Conservation (phyloP, 148 eudicot genomes). For the Tetragonia tetragonoides region DNA sequence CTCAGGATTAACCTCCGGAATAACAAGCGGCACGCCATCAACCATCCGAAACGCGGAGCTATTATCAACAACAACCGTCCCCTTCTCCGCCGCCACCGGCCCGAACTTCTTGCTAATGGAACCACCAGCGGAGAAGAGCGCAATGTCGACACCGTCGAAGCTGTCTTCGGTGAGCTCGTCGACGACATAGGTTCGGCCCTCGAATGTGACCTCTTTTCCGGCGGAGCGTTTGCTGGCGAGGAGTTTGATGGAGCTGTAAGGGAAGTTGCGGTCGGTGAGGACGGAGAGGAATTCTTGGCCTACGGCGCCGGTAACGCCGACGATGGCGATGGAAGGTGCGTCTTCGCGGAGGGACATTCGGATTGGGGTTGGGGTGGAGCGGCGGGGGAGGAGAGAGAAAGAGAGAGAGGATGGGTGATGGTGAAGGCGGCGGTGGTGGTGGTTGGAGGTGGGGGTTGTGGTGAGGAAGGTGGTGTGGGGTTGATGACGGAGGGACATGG, state of each 20-base stretch:
- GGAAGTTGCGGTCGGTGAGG: constrained; percentile 77
- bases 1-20: constrained; percentile 92
- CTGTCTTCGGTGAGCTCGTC: constrained; percentile 60
- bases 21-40: constrained; percentile 74
- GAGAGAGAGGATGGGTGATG: constrained; percentile 11
- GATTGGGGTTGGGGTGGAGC: constrained; percentile 25
- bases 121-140: constrained; percentile 88
- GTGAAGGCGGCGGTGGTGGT: neutral
- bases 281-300: constrained; percentile 98
- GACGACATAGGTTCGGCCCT: constrained; percentile 42
- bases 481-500: neutral
- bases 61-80: constrained; percentile 85
- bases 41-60: constrained; percentile 97
- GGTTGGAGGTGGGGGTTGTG: neutral
- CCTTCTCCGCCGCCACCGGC: constrained; percentile 69
- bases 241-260: constrained; percentile 76
- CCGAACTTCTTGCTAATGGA: constrained; percentile 79
- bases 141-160: constrained; percentile 78
- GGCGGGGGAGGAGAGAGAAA: constrained; percentile 10
- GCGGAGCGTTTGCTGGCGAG: constrained; percentile 90
- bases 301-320: constrained; percentile 84
- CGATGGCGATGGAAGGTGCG: constrained; percentile 74
- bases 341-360: constrained; percentile 50
- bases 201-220: constrained; percentile 58
- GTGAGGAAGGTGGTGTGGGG: neutral